phyloP scores from a whole-genome alignment of 805 yeast species.

The Sugiyamaella boreocaroliniensis region DNA sequence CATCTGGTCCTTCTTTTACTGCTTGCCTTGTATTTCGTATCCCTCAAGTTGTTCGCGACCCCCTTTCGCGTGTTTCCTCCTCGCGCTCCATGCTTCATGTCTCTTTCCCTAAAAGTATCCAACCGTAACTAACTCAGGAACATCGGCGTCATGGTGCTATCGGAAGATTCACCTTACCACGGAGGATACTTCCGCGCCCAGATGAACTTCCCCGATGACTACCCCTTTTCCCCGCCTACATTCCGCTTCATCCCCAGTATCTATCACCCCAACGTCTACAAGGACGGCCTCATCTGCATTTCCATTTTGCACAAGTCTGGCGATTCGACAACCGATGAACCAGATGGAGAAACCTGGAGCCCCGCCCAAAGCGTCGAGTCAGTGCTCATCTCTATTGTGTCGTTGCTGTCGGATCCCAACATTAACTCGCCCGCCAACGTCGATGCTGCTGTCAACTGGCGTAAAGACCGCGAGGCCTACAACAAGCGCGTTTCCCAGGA shows the following conservation, averaged over 20 bases:
- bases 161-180: constrained; percentile 82
- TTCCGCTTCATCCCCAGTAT: constrained; percentile 90
- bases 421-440: constrained; percentile 91
- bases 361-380: constrained; percentile 77
- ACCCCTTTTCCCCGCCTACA: constrained; percentile 88
- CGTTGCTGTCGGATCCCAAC: constrained; percentile 90
- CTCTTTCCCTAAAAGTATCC: neutral
- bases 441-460: constrained; percentile 88
- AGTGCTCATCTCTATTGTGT: constrained; percentile 82
- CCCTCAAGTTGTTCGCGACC: no score
- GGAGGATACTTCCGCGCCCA: constrained; percentile 90
- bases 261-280: constrained; percentile 91
- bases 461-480: constrained; percentile 73
- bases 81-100: neutral
- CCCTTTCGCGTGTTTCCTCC: no score
- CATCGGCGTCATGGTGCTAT: constrained; percentile 85
- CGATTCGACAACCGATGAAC: constrained; percentile 83
- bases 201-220: constrained; percentile 87
- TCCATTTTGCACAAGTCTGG: constrained; percentile 90
- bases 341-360: constrained; percentile 86
- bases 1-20: no score
- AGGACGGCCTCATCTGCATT: constrained; percentile 88
- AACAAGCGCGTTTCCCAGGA: constrained; percentile 69
- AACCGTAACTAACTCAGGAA: constrained; percentile 41
- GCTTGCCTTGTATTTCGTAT: no score